Conservation (phyloP, 371 early-diverging fungal genomes). For the Entomophthora muscae region DNA sequence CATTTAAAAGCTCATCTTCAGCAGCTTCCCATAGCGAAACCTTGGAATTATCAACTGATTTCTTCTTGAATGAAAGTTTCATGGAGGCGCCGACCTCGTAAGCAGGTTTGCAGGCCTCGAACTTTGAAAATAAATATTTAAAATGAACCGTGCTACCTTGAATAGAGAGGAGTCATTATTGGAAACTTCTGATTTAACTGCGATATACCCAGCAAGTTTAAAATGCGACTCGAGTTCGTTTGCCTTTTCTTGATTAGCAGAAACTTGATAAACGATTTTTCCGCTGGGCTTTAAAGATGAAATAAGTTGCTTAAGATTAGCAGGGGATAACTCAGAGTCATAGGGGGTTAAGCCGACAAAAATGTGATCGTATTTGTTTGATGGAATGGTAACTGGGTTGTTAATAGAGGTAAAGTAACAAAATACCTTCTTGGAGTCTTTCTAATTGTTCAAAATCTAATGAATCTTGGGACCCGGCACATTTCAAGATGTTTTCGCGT, state of each 20-base stretch:
- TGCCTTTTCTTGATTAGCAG: not conserved
- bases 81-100: slow-evolving; percentile 70
- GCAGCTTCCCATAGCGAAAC: slow-evolving; percentile 43
- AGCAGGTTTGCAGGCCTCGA: slow-evolving; percentile 53
- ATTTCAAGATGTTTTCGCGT: not conserved
- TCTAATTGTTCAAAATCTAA: not conserved
- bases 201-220: not conserved
- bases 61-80: slow-evolving; percentile 36
- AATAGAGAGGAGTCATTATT: no score
- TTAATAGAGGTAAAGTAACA: not conserved
- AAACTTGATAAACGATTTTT: not conserved
- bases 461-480: not conserved
- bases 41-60: slow-evolving; percentile 15
- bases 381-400: not conserved
- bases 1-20: slow-evolving; percentile 58
- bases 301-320: not conserved
- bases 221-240: not conserved
- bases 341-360: not conserved
- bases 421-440: not conserved
- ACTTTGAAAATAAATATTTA: slow-evolving; percentile 25
- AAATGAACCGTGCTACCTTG: no score
- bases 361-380: not conserved
- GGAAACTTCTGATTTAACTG: no score
- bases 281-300: not conserved
- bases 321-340: not conserved